Conservation (phyloP, 768 basidiomycete species). For the Lactifluus echinatus region DNA sequence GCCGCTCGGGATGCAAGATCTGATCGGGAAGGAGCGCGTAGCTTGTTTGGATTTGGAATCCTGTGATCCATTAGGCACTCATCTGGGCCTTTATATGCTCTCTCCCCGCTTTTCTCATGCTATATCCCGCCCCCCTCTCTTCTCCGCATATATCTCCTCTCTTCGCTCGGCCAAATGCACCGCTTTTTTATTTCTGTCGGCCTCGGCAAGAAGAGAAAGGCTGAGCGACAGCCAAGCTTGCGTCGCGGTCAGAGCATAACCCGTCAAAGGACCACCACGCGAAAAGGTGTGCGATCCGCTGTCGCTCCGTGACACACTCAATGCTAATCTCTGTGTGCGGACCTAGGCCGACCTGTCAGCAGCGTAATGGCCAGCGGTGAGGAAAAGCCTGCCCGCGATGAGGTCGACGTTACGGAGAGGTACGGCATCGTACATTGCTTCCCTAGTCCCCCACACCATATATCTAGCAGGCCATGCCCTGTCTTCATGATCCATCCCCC, state of each 20-base stretch:
- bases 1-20: no score
- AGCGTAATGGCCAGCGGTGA: not conserved
- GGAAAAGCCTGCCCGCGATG: not conserved
- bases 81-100: no score
- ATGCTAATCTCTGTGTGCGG: not conserved
- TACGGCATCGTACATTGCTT: not conserved
- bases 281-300: not conserved
- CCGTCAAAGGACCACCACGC: not conserved
- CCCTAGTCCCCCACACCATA: not conserved
- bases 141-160: not conserved
- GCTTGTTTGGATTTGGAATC: no score
- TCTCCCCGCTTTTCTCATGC: no score
- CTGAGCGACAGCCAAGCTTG: not conserved
- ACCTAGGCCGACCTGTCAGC: not conserved
- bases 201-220: not conserved
- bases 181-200: not conserved
- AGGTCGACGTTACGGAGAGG: not conserved
- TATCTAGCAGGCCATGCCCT: not conserved
- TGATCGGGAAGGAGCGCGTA: no score
- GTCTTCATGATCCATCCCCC: not conserved
- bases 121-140: not conserved
- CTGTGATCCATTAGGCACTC: no score
- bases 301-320: not conserved
- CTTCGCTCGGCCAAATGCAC: no score
- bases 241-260: not conserved